phyloP scores from a whole-genome alignment of 305 asterid genomes.

The Fraxinus albicans region DNA sequence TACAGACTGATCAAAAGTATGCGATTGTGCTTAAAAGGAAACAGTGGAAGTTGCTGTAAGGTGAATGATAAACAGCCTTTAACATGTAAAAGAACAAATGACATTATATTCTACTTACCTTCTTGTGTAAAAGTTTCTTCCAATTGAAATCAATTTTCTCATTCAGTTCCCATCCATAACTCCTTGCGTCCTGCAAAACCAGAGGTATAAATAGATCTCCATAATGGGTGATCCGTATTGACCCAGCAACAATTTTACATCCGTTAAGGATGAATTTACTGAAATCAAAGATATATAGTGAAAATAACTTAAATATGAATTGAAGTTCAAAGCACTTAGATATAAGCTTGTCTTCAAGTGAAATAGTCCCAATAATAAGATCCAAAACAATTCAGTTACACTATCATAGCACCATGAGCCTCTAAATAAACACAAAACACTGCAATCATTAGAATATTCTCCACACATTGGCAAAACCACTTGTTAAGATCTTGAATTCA shows the following conservation, averaged over 20 bases:
- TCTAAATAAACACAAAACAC: not conserved
- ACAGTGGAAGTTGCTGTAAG: not conserved
- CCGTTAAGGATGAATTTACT: not conserved
- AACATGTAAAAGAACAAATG: not conserved
- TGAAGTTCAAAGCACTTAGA: not conserved
- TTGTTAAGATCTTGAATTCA: not conserved
- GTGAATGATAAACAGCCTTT: not conserved
- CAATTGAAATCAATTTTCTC: slow-evolving; percentile 80
- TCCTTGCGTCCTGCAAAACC: slow-evolving; percentile 82
- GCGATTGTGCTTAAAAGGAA: not conserved
- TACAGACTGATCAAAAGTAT: not conserved
- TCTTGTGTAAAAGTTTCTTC: slow-evolving; percentile 92
- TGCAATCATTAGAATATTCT: not conserved
- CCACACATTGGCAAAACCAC: not conserved
- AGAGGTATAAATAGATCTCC: not conserved
- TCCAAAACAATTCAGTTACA: not conserved
- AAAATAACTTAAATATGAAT: not conserved
- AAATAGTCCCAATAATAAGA: no score
- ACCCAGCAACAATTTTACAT: not conserved
- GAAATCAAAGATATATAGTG: not conserved
- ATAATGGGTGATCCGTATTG: no score
- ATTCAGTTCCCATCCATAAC: slow-evolving; percentile 90
- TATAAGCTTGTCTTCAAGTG: not conserved
- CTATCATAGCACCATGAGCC: not conserved
- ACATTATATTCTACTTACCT: slow-evolving; percentile 45